phyloP scores from a whole-genome alignment of 176 grass and related monocot genomes.

The Juncus inflexus region DNA sequence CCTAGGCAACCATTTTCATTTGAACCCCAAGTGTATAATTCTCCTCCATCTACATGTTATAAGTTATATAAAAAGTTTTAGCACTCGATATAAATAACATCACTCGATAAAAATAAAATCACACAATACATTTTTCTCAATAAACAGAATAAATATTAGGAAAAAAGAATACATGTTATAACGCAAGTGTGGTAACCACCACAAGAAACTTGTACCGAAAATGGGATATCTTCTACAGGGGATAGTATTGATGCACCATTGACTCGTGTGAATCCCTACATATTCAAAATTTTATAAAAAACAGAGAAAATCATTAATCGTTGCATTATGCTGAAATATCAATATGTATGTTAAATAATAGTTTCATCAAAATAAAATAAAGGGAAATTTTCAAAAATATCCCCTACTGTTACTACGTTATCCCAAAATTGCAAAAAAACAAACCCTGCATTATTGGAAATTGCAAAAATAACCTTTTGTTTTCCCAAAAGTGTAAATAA shows the following conservation, averaged over 20 bases:
- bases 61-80: background rate
- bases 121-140: background rate
- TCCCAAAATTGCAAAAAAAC: too few species aligned
- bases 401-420: too few species aligned
- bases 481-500: too few species aligned
- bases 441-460: too few species aligned
- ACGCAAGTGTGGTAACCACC: constrained; percentile 92
- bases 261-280: constrained; percentile 67
- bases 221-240: constrained; percentile 58
- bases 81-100: background rate
- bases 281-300: background rate
- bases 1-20: constrained; percentile 99
- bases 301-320: constrained; percentile 8
- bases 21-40: constrained; percentile 83
- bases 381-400: too few species aligned
- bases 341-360: too few species aligned
- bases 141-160: constrained; percentile 4
- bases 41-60: constrained; percentile 52
- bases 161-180: constrained; percentile 49
- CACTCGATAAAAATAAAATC: too few species aligned
- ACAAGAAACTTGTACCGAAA: constrained; percentile 81
- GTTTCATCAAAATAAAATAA: too few species aligned
- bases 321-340: background rate
- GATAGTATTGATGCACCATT: constrained; percentile 57
- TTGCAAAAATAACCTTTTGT: too few species aligned